Base-by-base conservation (phyloP, 164 flowering plant genomes). In the Nelumbo lutea region DNA sequence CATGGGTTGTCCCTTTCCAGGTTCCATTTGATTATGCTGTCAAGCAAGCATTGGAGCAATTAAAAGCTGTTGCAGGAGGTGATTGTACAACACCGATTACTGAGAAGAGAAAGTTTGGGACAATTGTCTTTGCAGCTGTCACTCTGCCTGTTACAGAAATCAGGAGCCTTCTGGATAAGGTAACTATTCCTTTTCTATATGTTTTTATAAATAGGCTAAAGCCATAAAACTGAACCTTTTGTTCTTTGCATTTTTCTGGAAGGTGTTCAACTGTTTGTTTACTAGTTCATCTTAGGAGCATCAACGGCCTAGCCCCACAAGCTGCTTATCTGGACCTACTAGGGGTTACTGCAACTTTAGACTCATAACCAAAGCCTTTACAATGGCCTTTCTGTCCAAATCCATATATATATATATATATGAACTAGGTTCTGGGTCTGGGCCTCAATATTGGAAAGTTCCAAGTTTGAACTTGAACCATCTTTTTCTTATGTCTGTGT, bases 21-120 rank as follows among this genome's bases (percentile, higher is more conserved):
- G 96, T 95, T 62, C 91, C 97, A 38, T 95, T 92, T 83, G 93
- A 88, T 70, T 57, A n/a, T 77, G 84, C 88, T n/a, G 94, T 88
- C 13, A 69, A 82, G 64, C 79, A 83, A 62, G 97, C 90, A 58
- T 42, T 75, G 73, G 88, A 95, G 76, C 93, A 92, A 65, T 78
- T 95, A 39, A 85, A 68, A 78, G 71, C 71, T 46, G 73, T 86
- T 70, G 91, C 89, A 1, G 85, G 82, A 75, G 97, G 92, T 40
- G 94, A 90, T 38, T 84, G 72, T 70, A 65, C 15, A 65, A 65
- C 80, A 2, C 91, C 97, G 9, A 78, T 71, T 60, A 77, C 80
- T 4, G 94, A 83, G 78, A 90, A 85, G 81, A 83, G 90, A 78
- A 86, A 82, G 73, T 72, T 85, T 65, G 96, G 97, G 6, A 73